phyloP scores from a whole-genome alignment of 2,329 filamentous ascomycete genomes.

The Colletotrichum tofieldiae region DNA sequence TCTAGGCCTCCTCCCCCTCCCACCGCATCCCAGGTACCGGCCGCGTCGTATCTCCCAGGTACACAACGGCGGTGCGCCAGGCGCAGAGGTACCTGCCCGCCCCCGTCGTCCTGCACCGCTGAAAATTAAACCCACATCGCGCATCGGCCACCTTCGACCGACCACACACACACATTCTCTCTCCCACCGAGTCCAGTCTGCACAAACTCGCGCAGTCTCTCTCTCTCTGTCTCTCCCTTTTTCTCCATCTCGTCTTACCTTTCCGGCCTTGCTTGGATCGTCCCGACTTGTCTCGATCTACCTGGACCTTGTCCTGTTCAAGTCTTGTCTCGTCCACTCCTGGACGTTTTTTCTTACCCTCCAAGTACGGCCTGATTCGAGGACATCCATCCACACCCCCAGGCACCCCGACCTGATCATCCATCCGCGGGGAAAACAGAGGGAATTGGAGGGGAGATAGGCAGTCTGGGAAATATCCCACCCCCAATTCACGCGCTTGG shows the following conservation, averaged over 20 bases:
- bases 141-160: slow-evolving; percentile 17
- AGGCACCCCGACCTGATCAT: slow-evolving; percentile 18
- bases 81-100: slow-evolving; percentile 1
- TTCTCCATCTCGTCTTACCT: slow-evolving; percentile 5
- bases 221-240: neutral
- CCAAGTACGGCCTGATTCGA: slow-evolving; percentile 25
- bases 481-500: slow-evolving; percentile 10
- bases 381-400: slow-evolving; percentile 21
- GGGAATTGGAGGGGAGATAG: neutral
- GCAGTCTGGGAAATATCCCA: slow-evolving; percentile 25
- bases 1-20: slow-evolving; percentile 34
- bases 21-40: slow-evolving; percentile 6
- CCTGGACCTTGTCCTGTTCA: slow-evolving; percentile 5
- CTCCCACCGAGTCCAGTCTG: slow-evolving; percentile 1
- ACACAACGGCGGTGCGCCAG: neutral
- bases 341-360: neutral
- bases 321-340: neutral
- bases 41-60: neutral
- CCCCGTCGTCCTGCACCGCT: slow-evolving; percentile 6
- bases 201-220: slow-evolving; percentile 2
- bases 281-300: neutral
- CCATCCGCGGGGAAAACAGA: slow-evolving; percentile 10
- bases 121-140: slow-evolving; percentile 38
- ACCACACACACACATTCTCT: slow-evolving; percentile 47
- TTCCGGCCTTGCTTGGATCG: slow-evolving; percentile 2